Base-by-base conservation (phyloP, 2,329 filamentous ascomycete genomes). In the Aspergillus flavus region DNA sequence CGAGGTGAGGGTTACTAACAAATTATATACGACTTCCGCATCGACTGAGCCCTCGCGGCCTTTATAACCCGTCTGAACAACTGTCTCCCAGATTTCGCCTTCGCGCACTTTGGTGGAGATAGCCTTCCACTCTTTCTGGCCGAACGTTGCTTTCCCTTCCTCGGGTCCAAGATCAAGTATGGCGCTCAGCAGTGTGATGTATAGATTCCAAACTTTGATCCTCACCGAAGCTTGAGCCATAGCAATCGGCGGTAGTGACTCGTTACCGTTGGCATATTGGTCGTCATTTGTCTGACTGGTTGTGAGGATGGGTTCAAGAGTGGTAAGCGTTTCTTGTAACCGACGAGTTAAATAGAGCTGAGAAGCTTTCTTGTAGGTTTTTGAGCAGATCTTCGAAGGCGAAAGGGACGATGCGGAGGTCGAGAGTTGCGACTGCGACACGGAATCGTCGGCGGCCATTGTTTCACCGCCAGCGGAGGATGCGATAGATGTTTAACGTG, bases 121-220 rank as follows among this genome's bases (percentile, higher is more conserved):
- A 14, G 86, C 82, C 76, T 92, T 90, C 92, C 94, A 99, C 75
- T 92, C 89, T 73, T 91, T 88, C 58, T 88, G 89, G 4, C 95
- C 95, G 80, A 98, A 96, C 14, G 90, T 86, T 58, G 90, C 87
- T 81, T 95, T 97, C 57, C 94, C 95, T 77, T 97, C 94, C 69
- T 97, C 92, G 1, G 91, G 85, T 61, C 93, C 93, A 74, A 98
- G 84, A 73, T 98, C 94, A 41, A 96, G 84, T 67, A 97, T 91
- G 45, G 93, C 91, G 80, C 97, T 97, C 66, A 98, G 84, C 57
- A 97, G 90, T 21, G 94, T 97, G 68, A 98, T 86, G 76, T 98
- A 99, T 72, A 99, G 85, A 78, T 93, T 97, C 95, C 95, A 99
- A 67, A 98, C 91, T 79, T 98, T 99, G 77, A 97, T 91, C 68